Evolutionary conservation across 495 filamentous ascomycete species (phyloP).

Genomic region (Podospora comata): DNA sequence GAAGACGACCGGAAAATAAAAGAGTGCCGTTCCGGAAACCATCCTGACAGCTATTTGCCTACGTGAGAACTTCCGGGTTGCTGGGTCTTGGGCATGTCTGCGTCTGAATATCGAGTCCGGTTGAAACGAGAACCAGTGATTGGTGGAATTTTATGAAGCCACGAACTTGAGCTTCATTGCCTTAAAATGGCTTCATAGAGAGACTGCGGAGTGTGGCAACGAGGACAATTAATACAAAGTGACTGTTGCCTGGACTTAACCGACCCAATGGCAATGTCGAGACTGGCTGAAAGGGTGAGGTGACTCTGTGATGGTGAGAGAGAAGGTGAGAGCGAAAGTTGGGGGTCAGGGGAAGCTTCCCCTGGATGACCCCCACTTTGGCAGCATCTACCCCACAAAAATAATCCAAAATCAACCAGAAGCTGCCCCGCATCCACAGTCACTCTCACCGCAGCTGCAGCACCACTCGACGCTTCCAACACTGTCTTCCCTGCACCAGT

Average conservation of each 20-base stretch:
- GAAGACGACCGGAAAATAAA: not conserved
- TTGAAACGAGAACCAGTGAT: not conserved
- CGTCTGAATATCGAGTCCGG: not conserved
- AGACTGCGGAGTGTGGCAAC: not conserved
- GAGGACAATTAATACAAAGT: not conserved
- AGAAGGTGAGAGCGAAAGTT: not conserved
- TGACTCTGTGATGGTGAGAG: not conserved
- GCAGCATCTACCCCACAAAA: conserved; percentile 22
- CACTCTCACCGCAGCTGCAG: conserved; percentile 7
- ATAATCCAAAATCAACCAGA: conserved; percentile 17
- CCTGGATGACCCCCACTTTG: not conserved
- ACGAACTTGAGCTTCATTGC: not conserved
- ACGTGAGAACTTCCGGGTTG: not conserved
- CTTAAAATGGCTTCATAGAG: not conserved
- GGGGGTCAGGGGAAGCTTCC: not conserved
- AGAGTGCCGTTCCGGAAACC: not conserved
- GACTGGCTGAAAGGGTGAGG: not conserved
- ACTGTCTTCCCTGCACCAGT: not conserved
- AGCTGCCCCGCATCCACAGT: conserved; percentile 23
- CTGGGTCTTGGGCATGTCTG: not conserved
- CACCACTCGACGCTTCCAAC: not conserved
- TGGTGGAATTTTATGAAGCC: not conserved
- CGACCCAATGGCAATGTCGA: not conserved
- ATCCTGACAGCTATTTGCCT: not conserved
- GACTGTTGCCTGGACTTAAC: not conserved